phyloP scores from a whole-genome alignment of 148 eudicot genomes.

The Nepenthes mirabilis region DNA sequence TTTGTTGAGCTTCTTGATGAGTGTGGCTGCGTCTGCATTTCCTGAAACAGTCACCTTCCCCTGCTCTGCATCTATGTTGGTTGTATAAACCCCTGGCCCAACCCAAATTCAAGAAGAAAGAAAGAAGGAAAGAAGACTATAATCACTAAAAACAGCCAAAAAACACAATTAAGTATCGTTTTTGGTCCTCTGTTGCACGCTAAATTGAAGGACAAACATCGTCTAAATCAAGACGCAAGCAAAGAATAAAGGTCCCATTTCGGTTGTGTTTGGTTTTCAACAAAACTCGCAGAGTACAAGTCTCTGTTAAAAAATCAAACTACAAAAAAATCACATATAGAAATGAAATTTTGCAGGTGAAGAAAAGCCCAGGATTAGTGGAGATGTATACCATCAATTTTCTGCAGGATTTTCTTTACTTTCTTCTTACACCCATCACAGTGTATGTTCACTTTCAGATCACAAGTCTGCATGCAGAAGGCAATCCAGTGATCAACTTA shows the following conservation, averaged over 20 bases:
- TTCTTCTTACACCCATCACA: slow-evolving; percentile 94
- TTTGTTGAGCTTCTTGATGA: slow-evolving; percentile 58
- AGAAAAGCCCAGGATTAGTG: no score
- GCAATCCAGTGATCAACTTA: slow-evolving; percentile 2
- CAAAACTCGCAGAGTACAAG: no score
- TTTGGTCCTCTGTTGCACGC: no score
- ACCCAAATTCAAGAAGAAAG: background rate
- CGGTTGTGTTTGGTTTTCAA: no score
- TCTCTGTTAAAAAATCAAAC: background rate
- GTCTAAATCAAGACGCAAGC: background rate
- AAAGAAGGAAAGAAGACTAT: slow-evolving; percentile 4
- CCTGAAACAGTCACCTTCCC: slow-evolving; percentile 64
- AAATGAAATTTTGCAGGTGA: background rate
- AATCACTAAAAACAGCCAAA: background rate
- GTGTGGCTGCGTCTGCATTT: slow-evolving; percentile 32
- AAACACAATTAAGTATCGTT: no score
- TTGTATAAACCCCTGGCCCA: slow-evolving; percentile 80
- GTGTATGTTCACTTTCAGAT: slow-evolving; percentile 87
- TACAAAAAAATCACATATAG: background rate
- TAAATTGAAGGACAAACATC: background rate
- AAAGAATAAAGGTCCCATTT: slow-evolving; percentile 6
- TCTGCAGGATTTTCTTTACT: slow-evolving; percentile 91
- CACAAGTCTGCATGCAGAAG: slow-evolving; percentile 83
- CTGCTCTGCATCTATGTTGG: slow-evolving; percentile 56
- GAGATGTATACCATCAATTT: slow-evolving; percentile 78